A percentile compares a stretch with the other conserved stretches of the same genome.
phyloP scores from a whole-genome alignment of 495 filamentous ascomycete species.

The Aspergillus sclerotioniger region DNA sequence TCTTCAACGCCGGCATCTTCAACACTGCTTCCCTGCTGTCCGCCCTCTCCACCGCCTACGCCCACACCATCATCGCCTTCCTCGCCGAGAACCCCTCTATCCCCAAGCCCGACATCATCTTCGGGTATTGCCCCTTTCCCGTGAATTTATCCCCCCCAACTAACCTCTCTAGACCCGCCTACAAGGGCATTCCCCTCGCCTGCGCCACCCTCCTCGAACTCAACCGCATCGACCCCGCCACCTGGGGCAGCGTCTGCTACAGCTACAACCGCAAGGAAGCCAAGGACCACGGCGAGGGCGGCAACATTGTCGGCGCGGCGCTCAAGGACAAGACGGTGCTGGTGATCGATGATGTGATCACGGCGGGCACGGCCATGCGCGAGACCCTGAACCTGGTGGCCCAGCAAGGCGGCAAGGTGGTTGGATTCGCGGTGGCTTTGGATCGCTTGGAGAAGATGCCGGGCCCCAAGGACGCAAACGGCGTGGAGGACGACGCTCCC shows the following conservation, averaged over 20 bases:
- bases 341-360: slow-evolving; percentile 95
- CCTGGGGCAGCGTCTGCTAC: slow-evolving; percentile 61
- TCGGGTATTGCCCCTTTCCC: slow-evolving; percentile 51
- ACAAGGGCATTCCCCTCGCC: slow-evolving; percentile 94
- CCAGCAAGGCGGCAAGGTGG: slow-evolving; percentile 74
- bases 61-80: slow-evolving; percentile 31
- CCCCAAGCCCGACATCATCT: slow-evolving; percentile 42
- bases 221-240: slow-evolving; percentile 54
- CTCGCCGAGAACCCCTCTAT: slow-evolving; percentile 28
- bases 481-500: slow-evolving; percentile 45
- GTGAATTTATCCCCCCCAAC: background rate
- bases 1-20: slow-evolving; percentile 93
- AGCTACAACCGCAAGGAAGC: slow-evolving; percentile 93
- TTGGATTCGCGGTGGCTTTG: slow-evolving; percentile 81
- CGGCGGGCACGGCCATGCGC: slow-evolving; percentile 87
- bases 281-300: slow-evolving; percentile 92
- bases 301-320: slow-evolving; percentile 81
- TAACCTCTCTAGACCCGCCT: slow-evolving; percentile 68
- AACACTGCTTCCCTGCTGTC: slow-evolving; percentile 71
- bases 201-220: slow-evolving; percentile 68
- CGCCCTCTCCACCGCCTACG: slow-evolving; percentile 55
- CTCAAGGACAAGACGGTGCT: slow-evolving; percentile 81
- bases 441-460: slow-evolving; percentile 83
- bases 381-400: slow-evolving; percentile 84
- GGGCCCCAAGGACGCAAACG: slow-evolving; percentile 66